A percentile compares a stretch with the other conserved stretches of the same genome.
Evolutionary conservation across 176 grass and related monocot genomes (phyloP).

Genomic region (Hyparrhenia diplandra): DNA sequence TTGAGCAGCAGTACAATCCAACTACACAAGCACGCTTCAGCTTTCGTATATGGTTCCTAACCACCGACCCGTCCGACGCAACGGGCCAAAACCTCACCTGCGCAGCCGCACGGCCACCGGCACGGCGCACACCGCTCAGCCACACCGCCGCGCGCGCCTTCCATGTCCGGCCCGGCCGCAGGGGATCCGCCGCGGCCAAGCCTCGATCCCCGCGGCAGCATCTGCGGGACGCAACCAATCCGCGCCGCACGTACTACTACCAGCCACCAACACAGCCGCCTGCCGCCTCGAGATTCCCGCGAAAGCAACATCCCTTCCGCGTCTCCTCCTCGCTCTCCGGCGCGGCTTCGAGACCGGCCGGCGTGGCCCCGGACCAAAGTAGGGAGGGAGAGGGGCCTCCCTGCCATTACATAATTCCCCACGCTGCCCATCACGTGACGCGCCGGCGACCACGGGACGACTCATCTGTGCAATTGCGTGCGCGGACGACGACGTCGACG

Average conservation of each 20-base stretch:
- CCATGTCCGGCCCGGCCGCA: slow-evolving; percentile 12
- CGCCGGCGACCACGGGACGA: background rate
- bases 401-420: slow-evolving; percentile 19
- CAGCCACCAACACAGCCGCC: background rate
- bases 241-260: slow-evolving; percentile 9
- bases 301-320: slow-evolving; percentile 18
- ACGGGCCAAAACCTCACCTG: background rate
- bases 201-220: background rate
- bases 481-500: background rate
- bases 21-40: background rate
- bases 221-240: background rate
- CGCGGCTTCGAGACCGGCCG: slow-evolving; percentile 13
- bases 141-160: background rate
- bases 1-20: background rate
- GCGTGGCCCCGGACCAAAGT: background rate
- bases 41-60: slow-evolving; percentile 26
- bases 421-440: slow-evolving; percentile 33
- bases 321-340: background rate
- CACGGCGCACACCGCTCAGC: background rate
- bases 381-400: no score
- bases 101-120: background rate
- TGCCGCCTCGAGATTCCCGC: slow-evolving; percentile 35
- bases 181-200: slow-evolving; percentile 4
- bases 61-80: slow-evolving; percentile 30
- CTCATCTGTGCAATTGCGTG: background rate